Percentiles rank a stretch among this genome's conserved stretches.
Conservation (phyloP, 2,329 filamentous ascomycete species). For the Pseudocercospora pini-densiflorae region DNA sequence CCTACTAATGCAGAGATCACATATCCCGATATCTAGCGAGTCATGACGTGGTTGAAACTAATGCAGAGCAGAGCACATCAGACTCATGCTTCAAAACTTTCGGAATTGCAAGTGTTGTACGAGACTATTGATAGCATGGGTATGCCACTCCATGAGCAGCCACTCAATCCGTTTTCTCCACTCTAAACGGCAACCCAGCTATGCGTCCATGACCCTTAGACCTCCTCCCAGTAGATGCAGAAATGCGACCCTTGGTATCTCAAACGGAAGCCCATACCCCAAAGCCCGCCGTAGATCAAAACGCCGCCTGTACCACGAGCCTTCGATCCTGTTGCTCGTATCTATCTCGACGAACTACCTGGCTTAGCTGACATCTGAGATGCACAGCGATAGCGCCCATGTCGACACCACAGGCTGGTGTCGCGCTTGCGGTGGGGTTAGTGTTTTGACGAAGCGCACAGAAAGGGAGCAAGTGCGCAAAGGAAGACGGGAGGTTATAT, state of each 20-base stretch:
- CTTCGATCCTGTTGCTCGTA: too few relatives aligned
- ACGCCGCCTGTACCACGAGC: not conserved
- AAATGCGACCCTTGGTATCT: not conserved
- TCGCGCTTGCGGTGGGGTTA: not conserved
- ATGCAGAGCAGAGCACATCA: not conserved
- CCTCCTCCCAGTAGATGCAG: not conserved
- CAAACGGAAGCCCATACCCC: not conserved
- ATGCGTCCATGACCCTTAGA: not conserved
- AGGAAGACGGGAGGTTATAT: constrained; percentile 59
- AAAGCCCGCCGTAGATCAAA: not conserved
- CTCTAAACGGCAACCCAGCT: not conserved
- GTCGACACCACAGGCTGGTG: not conserved
- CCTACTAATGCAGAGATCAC: not conserved
- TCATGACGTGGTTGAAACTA: not conserved
- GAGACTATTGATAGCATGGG: not conserved
- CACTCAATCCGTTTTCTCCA: not conserved
- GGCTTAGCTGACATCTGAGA: too few relatives aligned
- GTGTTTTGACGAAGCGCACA: not conserved
- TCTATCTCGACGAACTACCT: too few relatives aligned
- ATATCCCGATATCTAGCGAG: not conserved
- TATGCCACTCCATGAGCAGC: not conserved
- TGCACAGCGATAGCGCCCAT: too few relatives aligned
- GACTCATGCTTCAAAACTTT: not conserved
- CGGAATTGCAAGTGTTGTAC: not conserved
- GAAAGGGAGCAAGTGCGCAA: constrained; percentile 2